Base-by-base conservation (phyloP, 305 asterid species). In the Solanum hybrid region DNA sequence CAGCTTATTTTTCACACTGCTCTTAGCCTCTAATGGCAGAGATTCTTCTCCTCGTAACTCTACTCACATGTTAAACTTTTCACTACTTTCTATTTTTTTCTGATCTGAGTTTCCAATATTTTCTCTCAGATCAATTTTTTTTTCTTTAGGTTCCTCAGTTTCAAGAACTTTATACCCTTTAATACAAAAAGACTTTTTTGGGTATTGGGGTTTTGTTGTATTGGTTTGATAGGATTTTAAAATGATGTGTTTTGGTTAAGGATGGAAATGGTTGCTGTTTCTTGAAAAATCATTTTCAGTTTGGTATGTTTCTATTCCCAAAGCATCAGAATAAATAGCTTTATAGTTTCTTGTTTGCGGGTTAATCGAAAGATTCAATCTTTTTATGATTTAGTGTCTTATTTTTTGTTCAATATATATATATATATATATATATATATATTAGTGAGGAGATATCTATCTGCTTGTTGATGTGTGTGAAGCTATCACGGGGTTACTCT, bases 201-300 rank as follows among this genome's bases (percentile, higher is more conserved):
- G 85, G 85, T 90, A 15, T 91, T 91, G 92, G 88, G 72, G 81
- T 91, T 71, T 66, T 56, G 72, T 37, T 79, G 22, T 24, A 24
- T 79, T 36, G 76, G 88, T 88, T 80, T 60, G 73, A 81, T 82
- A 66, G 66, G 78, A 80, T 90, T 90, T 89, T 87, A 80, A 88
- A 56, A 76, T 77, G 87, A 89, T 87, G 92, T 86, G 91, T 88
- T 88, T 89, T 73, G 90, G 87, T 90, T 89, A 64, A 91, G 91
- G 92, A 90, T 91, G 90, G 91, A 88, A 91, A 90, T 89, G 91
- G 89, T 91, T 91, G 91, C 91, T 93, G 90, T 86, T 90, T 87
- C 84, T 85, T 89, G 17, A 89, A 89, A 91, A 91, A 91, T 78
- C 91, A 86, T 91, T 91, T 92, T 92, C 92, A 89, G 92, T 90